A percentile compares a stretch with the other conserved stretches of the same genome.
These are phyloP conservation scores for Agroathelia rolfsii DNA, from an alignment of 1,284 basidiomycete genomes.

Conservation along the genomic window DNA sequence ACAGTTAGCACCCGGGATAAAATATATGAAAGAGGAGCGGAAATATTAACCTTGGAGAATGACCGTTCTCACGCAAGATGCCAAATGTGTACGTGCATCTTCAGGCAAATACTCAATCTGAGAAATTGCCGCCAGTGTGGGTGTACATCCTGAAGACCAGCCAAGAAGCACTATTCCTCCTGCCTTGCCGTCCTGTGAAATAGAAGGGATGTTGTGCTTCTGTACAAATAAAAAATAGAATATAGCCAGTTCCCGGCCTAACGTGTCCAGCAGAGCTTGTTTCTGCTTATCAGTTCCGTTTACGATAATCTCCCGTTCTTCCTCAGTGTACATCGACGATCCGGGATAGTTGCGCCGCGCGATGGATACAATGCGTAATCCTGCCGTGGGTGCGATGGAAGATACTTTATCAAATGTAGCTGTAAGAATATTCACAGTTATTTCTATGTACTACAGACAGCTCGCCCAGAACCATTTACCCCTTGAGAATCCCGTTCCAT, in stretches of 20 bases:
- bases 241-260: slow-evolving; percentile 21
- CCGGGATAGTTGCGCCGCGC: slow-evolving; percentile 16
- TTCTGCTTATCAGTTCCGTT: slow-evolving; percentile 20
- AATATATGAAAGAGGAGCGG: too few species aligned
- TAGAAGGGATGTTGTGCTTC: slow-evolving; percentile 17
- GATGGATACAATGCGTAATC: slow-evolving; percentile 18
- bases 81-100: slow-evolving; percentile 13
- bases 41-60: slow-evolving; percentile 21
- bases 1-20: too few species aligned
- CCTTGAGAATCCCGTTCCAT: too few species aligned
- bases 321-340: slow-evolving; percentile 13
- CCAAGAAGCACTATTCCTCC: slow-evolving; percentile 27
- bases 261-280: slow-evolving; percentile 16
- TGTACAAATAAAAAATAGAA: slow-evolving; percentile 25
- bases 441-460: too few species aligned
- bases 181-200: slow-evolving; percentile 16
- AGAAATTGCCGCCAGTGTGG: slow-evolving; percentile 19
- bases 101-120: slow-evolving; percentile 16
- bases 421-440: too few species aligned
- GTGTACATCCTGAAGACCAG: slow-evolving; percentile 26
- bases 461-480: too few species aligned
- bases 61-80: slow-evolving; percentile 16
- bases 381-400: slow-evolving; percentile 8
- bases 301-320: slow-evolving; percentile 14
- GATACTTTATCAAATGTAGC: slow-evolving; percentile 13